Evolutionary conservation across 805 yeast species (phyloP).

Genomic region (Saitoella complicata): DNA sequence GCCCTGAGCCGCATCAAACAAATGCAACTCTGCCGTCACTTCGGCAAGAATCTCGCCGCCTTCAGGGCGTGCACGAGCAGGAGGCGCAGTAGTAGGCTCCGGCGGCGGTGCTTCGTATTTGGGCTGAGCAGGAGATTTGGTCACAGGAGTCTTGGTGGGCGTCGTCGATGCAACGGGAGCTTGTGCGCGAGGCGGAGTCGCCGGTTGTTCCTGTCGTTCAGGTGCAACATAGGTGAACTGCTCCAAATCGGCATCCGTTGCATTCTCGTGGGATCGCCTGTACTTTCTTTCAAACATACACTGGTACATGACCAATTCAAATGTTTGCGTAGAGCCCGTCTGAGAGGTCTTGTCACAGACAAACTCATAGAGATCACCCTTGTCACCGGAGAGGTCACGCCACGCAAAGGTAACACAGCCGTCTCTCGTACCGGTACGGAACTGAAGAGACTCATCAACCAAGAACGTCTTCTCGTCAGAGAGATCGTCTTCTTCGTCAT

Average conservation of each 20-base stretch:
- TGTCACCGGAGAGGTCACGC: constrained; percentile 74
- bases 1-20: constrained; percentile 39
- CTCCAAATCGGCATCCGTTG: constrained; percentile 32
- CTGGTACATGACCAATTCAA: constrained; percentile 42
- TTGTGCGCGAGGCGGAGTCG: not conserved
- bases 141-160: not conserved
- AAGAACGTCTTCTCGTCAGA: constrained; percentile 57
- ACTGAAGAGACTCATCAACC: constrained; percentile 42
- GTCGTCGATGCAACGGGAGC: not conserved
- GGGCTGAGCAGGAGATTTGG: not conserved
- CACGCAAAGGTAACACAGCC: constrained; percentile 52
- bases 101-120: not conserved
- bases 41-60: constrained; percentile 6
- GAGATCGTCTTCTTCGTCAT: constrained; percentile 2
- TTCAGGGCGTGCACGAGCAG: not conserved
- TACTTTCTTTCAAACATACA: constrained; percentile 69
- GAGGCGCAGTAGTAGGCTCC: constrained; percentile 9
- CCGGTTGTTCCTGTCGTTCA: not conserved
- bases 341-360: constrained; percentile 39
- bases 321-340: constrained; percentile 39
- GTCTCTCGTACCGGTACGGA: constrained; percentile 36
- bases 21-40: constrained; percentile 29
- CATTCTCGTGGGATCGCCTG: constrained; percentile 26
- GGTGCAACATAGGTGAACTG: constrained; percentile 28
- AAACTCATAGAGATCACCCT: constrained; percentile 71